Evolutionary conservation across 2,329 filamentous ascomycete species (phyloP).

Genomic region (Colletotrichum sp.): DNA sequence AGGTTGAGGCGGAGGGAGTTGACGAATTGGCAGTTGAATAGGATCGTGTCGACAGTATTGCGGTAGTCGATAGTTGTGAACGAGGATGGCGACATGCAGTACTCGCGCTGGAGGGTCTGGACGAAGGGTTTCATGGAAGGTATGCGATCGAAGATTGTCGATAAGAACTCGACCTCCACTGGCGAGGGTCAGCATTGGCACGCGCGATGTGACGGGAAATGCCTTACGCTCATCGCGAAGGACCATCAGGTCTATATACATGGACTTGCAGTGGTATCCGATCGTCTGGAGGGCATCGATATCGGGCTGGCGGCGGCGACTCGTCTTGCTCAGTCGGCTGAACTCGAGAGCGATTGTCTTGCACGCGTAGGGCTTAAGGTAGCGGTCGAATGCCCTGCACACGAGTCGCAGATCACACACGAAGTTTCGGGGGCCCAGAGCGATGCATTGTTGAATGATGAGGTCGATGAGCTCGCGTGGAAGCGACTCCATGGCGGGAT

Average conservation of each 20-base stretch:
- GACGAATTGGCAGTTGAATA: conserved; percentile 49
- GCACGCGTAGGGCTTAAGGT: conserved; percentile 50
- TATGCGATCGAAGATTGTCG: conserved; percentile 48
- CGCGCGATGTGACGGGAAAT: neutral
- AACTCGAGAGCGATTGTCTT: conserved; percentile 56
- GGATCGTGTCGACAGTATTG: conserved; percentile 42
- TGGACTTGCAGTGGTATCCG: conserved; percentile 51
- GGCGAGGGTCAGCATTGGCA: neutral
- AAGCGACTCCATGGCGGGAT: conserved; percentile 46
- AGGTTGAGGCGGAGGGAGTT: conserved; percentile 54
- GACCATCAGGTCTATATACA: conserved; percentile 59
- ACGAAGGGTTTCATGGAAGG: conserved; percentile 52
- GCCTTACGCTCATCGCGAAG: conserved; percentile 53
- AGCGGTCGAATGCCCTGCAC: conserved; percentile 52
- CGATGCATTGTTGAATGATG: conserved; percentile 49
- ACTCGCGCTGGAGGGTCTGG: conserved; percentile 45
- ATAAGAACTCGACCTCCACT: conserved; percentile 56
- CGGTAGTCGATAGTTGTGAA: conserved; percentile 57
- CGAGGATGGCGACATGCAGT: conserved; percentile 52
- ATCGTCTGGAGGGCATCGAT: conserved; percentile 49
- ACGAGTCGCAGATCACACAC: conserved; percentile 52
- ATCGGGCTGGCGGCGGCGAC: conserved; percentile 34
- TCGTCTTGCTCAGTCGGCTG: conserved; percentile 47
- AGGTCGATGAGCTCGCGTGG: conserved; percentile 52
- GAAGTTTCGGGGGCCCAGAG: conserved; percentile 47